These are phyloP conservation scores for Komagataella kurtzmanii DNA, from an alignment of 805 yeast genomes.

Conservation along the genomic window DNA sequence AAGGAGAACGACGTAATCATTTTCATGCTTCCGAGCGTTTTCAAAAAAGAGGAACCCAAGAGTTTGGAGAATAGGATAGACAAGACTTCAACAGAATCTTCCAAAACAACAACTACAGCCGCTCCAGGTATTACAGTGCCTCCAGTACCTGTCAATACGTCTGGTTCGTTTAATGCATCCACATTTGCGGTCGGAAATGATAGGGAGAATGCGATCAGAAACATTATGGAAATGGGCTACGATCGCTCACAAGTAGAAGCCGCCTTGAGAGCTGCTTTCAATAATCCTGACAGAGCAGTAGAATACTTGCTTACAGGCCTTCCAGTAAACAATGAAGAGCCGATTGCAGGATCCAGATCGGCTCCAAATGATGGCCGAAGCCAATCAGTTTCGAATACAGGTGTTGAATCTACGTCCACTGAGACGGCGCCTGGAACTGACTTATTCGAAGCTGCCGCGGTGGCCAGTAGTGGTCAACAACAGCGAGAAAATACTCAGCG, in stretches of 20 bases:
- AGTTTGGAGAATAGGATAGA: conserved; percentile 10
- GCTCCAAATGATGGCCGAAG: conserved; percentile 4
- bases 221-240: conserved; percentile 94
- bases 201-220: conserved; percentile 64
- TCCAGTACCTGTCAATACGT: conserved; percentile 9
- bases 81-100: conserved; percentile 18
- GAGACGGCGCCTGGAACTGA: conserved; percentile 20
- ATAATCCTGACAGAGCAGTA: conserved; percentile 96
- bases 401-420: conserved; percentile 6
- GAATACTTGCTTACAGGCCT: conserved; percentile 87
- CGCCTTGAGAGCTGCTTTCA: conserved; percentile 90
- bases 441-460: conserved; percentile 40
- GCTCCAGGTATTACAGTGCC: conserved; percentile 11
- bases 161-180: conserved; percentile 21
- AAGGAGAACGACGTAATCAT: conserved; percentile 83
- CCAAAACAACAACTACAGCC: conserved; percentile 16
- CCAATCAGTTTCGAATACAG: neutral
- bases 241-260: conserved; percentile 76
- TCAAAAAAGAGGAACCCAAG: conserved; percentile 20
- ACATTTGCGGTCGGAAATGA: conserved; percentile 68
- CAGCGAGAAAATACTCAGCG: conserved; percentile 14
- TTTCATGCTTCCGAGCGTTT: conserved; percentile 65
- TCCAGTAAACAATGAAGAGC: conserved; percentile 38
- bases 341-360: conserved; percentile 10
- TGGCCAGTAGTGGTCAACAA: conserved; percentile 16